Evolutionary conservation across 108 stramenopile genomes (phyloP), one percentile per base, ranked within the genome.

Genomic region (Nitzschia sp.): DNA sequence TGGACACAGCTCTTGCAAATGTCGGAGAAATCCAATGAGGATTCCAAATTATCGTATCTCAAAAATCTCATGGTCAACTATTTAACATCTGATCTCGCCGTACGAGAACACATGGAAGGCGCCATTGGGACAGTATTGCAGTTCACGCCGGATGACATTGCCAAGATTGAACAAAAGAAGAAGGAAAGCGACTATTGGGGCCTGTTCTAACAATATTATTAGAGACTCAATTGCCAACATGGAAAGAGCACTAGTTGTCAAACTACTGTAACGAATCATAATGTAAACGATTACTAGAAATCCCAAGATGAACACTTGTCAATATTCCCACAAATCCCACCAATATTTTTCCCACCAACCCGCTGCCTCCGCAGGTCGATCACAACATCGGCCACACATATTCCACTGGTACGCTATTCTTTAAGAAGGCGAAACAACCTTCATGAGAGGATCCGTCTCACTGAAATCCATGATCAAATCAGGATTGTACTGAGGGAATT

Each of bases 1-100:
- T 40, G 55, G 66, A 39, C 66, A 22, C 53, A 51, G 5, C 24
- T 73, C 9, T 17, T 67, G 20, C 59, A 68, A 62, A 75, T 67
- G 44, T 65, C 65, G 29, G 48, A 63, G 17, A 56, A 65, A 39
- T 75, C 73, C 10, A 75, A 75, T 38, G 66, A 75, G 46, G 66
- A 81, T 20, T 87, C 90, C 44, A 94, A 88, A 64, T 46, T 94
- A 34, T 73, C 75, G 0, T 94, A 94, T 67, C 64, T 94, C 53
- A 77, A 82, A 63, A 94, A 94, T 69, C 57, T 94, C 0, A 90
- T 94, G 93, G 90, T 94, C 29, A 91, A 94, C 55, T 94, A 91
- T 59, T 63, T 94, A 10, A 77, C 80, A 34, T 86, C 89, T 0
- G 90, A 94, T 60, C 56, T 60, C 9, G 73, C 82, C 12, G 85